These are phyloP conservation scores for Penicillium antarcticum DNA, from an alignment of 495 filamentous ascomycete genomes.

Conservation along the genomic window DNA sequence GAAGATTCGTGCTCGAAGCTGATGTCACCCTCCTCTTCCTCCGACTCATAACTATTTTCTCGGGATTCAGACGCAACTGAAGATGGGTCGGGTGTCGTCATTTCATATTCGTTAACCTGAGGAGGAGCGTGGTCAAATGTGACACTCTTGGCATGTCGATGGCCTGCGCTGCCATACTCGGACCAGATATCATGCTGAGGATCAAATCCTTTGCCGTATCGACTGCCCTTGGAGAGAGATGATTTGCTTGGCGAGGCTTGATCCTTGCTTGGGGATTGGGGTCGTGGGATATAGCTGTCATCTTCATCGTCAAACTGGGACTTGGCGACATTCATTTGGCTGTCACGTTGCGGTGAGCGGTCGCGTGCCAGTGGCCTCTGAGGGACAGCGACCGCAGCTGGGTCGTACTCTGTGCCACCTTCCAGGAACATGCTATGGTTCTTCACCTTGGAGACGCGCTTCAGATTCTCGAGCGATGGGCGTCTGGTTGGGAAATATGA, in stretches of 20 bases:
- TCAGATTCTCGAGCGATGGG: conserved; percentile 88
- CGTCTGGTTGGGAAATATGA: conserved; percentile 70
- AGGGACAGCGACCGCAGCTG: conserved; percentile 65
- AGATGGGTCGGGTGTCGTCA: conserved; percentile 92
- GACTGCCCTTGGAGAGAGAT: conserved; percentile 66
- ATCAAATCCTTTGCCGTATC: conserved; percentile 69
- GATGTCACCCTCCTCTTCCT: conserved; percentile 64
- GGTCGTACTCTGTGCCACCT: conserved; percentile 86
- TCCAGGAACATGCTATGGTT: conserved; percentile 95
- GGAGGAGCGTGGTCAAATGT: conserved; percentile 94
- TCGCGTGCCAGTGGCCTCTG: conserved; percentile 73
- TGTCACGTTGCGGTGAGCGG: conserved; percentile 52
- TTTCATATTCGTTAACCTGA: conserved; percentile 94
- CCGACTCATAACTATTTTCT: conserved; percentile 89
- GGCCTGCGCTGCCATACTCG: conserved; percentile 54
- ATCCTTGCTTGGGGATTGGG: conserved; percentile 67
- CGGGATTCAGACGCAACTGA: conserved; percentile 83
- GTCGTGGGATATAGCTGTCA: conserved; percentile 35
- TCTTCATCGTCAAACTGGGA: conserved; percentile 33
- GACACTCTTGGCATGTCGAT: conserved; percentile 89
- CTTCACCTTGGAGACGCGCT: conserved; percentile 90
- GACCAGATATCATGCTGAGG: conserved; percentile 68
- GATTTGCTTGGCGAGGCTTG: conserved; percentile 81
- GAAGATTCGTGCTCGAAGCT: conserved; percentile 69
- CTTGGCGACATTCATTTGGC: conserved; percentile 58